Evolutionary conservation across 495 filamentous ascomycete species (phyloP), one percentile per base, ranked within the genome.

Genomic region (Tuber calosporum): DNA sequence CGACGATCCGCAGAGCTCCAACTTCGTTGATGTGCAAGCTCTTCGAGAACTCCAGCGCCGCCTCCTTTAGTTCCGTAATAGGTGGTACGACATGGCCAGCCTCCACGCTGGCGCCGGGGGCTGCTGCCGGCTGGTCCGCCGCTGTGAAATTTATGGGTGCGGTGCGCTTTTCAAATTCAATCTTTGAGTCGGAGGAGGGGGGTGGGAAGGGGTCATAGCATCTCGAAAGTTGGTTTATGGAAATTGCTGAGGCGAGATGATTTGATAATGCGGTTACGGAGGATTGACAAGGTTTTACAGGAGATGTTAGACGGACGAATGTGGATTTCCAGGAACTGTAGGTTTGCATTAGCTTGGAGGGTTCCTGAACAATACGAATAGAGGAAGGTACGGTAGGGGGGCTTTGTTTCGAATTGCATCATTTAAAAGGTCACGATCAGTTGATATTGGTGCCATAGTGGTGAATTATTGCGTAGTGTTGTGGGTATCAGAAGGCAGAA

Each of bases 91-190:
- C 72, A 70, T 76, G 53, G 42, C 74, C 45, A 4, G 66, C 58
- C 26, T 43, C 74, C 11, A 40, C 17, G 4, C 73, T 67, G 22
- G 42, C 36, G 13, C 36, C 71, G 30, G 69, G 36, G 13, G 66
- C 19, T 0, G 53, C 68, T 26, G 36, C 53, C 6, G 71, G 79
- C 15, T 89, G 88, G 36, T 88, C 83, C 13, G 87, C 87, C 7
- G 92, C 90, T 37, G 91, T 87, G 66, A 93, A 89, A 81, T 97
- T 90, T 70, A 97, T 96, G n/a, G 94, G 89, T 26, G 94, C 90
- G 1, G 93, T 97, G 82, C 89, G 94, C 58, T 90, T 93, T 71
- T 94, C 91, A 81, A 97, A 97, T 37, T 88, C 88, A 66, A 85
- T 81, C 82, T 90, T 94, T 7, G 87, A 86, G 79, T 87, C 88